A percentile compares a stretch with the other conserved stretches of the same genome.
These are phyloP conservation scores for Leishmania tropica DNA, from an alignment of 208 protist species.

Conservation along the genomic window DNA sequence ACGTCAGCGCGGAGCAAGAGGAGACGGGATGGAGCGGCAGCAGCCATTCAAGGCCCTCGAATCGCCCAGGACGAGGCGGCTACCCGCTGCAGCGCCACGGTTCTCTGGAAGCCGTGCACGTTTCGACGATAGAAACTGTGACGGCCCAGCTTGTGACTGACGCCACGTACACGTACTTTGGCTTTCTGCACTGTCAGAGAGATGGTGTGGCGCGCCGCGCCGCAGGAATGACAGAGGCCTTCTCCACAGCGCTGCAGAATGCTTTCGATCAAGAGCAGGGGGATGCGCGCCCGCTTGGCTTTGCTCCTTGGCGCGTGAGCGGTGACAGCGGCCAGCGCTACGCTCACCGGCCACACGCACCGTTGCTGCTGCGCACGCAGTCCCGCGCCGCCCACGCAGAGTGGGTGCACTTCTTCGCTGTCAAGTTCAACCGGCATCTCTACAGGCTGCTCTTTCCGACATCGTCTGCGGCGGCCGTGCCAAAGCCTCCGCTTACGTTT, in stretches of 20 bases:
- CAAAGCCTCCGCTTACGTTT: background rate
- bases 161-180: conserved; percentile 7
- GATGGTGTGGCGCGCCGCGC: background rate
- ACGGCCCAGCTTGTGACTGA: background rate
- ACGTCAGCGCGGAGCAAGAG: background rate
- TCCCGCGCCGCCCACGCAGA: conserved; percentile 36
- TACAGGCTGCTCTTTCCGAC: conserved; percentile 50
- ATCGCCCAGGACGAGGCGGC: background rate
- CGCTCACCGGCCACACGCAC: conserved; percentile 21
- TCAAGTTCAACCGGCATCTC: conserved; percentile 44
- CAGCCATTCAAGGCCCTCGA: background rate
- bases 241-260: background rate
- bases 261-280: background rate
- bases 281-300: background rate
- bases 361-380: conserved; percentile 46
- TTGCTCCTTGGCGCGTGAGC: conserved; percentile 14
- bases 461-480: conserved; percentile 4
- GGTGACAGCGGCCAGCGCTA: background rate
- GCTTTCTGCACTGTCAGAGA: conserved; percentile 25
- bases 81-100: background rate
- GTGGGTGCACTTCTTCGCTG: conserved; percentile 56
- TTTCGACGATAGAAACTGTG: conserved; percentile 1
- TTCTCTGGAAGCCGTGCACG: conserved; percentile 12
- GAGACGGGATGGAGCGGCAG: background rate
- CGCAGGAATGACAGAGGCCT: background rate